Percentiles rank a stretch among this genome's conserved stretches.
These are phyloP conservation scores for Volvox africanus DNA, from an alignment of 139 green algal genomes.

Conservation along the genomic window DNA sequence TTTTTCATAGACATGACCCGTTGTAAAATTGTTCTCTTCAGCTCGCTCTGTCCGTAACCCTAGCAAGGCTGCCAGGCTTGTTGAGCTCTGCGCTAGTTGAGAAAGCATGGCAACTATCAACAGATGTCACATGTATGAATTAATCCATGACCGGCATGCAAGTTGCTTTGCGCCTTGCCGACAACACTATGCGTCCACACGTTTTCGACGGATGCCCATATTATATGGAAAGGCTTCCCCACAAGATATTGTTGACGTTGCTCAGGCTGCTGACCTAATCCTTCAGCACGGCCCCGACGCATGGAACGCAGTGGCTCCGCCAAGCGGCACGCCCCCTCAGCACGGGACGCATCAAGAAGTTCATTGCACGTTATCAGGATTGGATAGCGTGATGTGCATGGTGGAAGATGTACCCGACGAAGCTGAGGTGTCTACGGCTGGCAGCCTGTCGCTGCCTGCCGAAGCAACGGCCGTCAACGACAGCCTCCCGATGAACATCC, in stretches of 20 bases:
- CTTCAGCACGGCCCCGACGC: neutral
- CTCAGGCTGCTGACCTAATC: neutral
- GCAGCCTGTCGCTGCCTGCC: neutral
- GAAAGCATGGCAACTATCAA: neutral
- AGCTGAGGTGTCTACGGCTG: neutral
- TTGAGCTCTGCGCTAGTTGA: neutral
- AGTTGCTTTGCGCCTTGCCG: neutral
- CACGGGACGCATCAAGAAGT: constrained; percentile 7
- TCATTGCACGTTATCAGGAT: constrained; percentile 6
- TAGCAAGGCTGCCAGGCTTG: neutral
- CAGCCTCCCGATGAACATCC: constrained; percentile 36
- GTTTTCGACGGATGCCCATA: neutral
- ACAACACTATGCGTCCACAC: neutral
- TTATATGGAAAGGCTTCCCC: neutral
- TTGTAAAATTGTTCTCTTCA: neutral
- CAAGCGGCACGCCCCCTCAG: neutral
- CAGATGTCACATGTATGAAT: neutral
- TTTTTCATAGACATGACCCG: neutral
- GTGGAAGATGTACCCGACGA: constrained; percentile 20
- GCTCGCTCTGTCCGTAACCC: neutral
- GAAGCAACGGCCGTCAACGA: neutral
- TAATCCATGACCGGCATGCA: neutral
- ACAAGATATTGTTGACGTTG: neutral
- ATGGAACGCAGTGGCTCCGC: neutral
- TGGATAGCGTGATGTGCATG: constrained; percentile 24